A percentile compares a stretch with the other conserved stretches of the same genome.
These are phyloP conservation scores for Globisporangium abappressorium DNA, from an alignment of 352 stramenopile species.

Conservation along the genomic window DNA sequence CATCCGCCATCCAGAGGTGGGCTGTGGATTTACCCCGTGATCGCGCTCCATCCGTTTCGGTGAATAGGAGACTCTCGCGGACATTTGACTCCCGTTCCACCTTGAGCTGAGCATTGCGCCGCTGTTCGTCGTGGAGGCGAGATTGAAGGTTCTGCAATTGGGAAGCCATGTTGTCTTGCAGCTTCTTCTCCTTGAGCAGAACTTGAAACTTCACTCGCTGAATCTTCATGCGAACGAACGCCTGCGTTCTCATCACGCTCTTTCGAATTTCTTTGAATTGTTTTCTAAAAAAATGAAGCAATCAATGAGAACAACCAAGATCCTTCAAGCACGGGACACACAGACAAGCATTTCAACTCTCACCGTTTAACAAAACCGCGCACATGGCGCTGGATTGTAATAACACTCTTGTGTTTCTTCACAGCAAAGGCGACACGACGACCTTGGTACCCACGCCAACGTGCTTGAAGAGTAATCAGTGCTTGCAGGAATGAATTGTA, in stretches of 20 bases:
- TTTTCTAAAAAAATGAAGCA: constrained; percentile 28
- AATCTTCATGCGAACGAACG: constrained; percentile 64
- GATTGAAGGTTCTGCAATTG: constrained; percentile 59
- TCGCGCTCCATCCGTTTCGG: constrained; percentile 36
- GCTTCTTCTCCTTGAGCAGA: constrained; percentile 47
- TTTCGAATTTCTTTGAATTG: constrained; percentile 53
- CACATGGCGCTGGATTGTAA: constrained; percentile 65
- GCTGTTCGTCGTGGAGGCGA: constrained; percentile 60
- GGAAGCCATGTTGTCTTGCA: constrained; percentile 55
- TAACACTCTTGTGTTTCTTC: constrained; percentile 55
- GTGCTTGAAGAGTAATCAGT: constrained; percentile 62
- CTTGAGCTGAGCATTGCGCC: constrained; percentile 54
- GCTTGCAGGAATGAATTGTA: constrained; percentile 64
- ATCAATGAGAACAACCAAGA: not conserved
- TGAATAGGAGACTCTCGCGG: constrained; percentile 42
- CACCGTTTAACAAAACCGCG: constrained; percentile 64
- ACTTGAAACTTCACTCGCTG: constrained; percentile 53
- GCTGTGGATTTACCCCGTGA: constrained; percentile 60
- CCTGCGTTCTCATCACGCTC: constrained; percentile 54
- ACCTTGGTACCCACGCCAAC: constrained; percentile 71
- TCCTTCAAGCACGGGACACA: not conserved
- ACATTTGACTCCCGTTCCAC: constrained; percentile 38
- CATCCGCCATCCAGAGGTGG: constrained; percentile 84
- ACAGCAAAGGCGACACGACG: constrained; percentile 46
- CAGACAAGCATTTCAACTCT: constrained; percentile 2